phyloP scores from a whole-genome alignment of 2,329 filamentous ascomycete genomes.

The Neonectria ditissima region DNA sequence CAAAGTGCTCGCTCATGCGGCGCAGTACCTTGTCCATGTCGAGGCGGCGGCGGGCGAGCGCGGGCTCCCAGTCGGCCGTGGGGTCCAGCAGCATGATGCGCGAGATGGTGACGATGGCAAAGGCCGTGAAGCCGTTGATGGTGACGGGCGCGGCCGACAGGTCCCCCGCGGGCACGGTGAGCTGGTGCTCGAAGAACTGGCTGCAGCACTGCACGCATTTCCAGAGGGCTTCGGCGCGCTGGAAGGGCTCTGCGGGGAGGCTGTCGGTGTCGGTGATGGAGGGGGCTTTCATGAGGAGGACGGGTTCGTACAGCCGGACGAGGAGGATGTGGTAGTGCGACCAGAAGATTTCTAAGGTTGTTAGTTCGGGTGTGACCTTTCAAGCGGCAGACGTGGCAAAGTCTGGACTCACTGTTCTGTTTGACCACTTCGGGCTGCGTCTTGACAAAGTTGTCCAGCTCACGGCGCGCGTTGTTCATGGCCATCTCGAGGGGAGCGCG shows the following conservation, averaged over 20 bases:
- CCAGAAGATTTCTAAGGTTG: slow-evolving; percentile 49
- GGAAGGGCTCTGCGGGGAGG: slow-evolving; percentile 36
- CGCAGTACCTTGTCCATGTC: slow-evolving; percentile 47
- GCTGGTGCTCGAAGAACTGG: slow-evolving; percentile 45
- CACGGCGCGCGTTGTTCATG: slow-evolving; percentile 48
- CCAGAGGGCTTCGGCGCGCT: slow-evolving; percentile 53
- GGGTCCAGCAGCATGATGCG: slow-evolving; percentile 52
- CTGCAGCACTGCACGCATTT: slow-evolving; percentile 47
- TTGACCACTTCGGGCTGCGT: slow-evolving; percentile 37
- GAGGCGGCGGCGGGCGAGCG: slow-evolving; percentile 48
- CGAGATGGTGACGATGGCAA: slow-evolving; percentile 50
- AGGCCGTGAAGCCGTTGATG: slow-evolving; percentile 47
- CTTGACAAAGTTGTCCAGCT: slow-evolving; percentile 47
- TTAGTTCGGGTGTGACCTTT: neutral
- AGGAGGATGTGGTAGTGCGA: slow-evolving; percentile 49
- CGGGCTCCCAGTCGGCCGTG: slow-evolving; percentile 52
- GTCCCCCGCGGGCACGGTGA: slow-evolving; percentile 40
- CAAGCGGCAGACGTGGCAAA: neutral
- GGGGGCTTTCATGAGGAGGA: slow-evolving; percentile 46
- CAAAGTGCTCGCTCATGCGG: slow-evolving; percentile 47
- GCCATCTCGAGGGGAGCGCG: slow-evolving; percentile 48
- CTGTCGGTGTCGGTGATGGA: slow-evolving; percentile 28
- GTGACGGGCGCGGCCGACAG: slow-evolving; percentile 49
- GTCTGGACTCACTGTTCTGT: slow-evolving; percentile 31
- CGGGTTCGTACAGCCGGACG: slow-evolving; percentile 54